These are phyloP conservation scores for Lachnellula arida DNA, from an alignment of 2,329 filamentous ascomycete genomes.

Conservation along the genomic window DNA sequence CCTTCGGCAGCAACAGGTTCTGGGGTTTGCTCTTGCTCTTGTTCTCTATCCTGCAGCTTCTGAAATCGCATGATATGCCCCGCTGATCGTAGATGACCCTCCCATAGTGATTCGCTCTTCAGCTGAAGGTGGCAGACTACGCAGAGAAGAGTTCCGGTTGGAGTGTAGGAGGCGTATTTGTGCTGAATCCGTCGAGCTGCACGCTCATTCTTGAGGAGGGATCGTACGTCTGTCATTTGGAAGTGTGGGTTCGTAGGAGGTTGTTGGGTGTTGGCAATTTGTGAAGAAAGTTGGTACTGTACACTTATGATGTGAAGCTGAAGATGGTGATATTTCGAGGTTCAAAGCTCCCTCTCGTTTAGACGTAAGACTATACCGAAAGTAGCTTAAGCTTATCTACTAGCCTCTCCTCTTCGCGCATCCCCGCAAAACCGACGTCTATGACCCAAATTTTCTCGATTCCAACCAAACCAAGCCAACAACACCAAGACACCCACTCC, in stretches of 20 bases:
- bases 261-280: not conserved
- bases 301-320: not conserved
- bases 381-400: too few species aligned
- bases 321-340: constrained; percentile 1
- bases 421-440: constrained; percentile 8
- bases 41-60: constrained; percentile 19
- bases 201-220: constrained; percentile 73
- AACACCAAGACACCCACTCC: not conserved
- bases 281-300: not conserved
- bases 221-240: constrained; percentile 72
- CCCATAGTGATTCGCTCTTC: constrained; percentile 65
- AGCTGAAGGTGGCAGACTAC: constrained; percentile 59
- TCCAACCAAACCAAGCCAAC: not conserved
- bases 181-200: constrained; percentile 68
- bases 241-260: not conserved
- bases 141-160: constrained; percentile 63
- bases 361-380: too few species aligned
- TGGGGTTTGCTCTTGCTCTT: constrained; percentile 9
- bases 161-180: constrained; percentile 63
- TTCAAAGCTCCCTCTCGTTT: not conserved
- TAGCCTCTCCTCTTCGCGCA: not conserved
- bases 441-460: not conserved
- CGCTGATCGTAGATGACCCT: constrained; percentile 50
- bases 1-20: constrained; percentile 4
- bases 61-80: constrained; percentile 39